A percentile compares a stretch with the other conserved stretches of the same genome.
These are phyloP conservation scores for Plasmodium gaboni DNA, from an alignment of 169 alveolate genomes.

Conservation along the genomic window DNA sequence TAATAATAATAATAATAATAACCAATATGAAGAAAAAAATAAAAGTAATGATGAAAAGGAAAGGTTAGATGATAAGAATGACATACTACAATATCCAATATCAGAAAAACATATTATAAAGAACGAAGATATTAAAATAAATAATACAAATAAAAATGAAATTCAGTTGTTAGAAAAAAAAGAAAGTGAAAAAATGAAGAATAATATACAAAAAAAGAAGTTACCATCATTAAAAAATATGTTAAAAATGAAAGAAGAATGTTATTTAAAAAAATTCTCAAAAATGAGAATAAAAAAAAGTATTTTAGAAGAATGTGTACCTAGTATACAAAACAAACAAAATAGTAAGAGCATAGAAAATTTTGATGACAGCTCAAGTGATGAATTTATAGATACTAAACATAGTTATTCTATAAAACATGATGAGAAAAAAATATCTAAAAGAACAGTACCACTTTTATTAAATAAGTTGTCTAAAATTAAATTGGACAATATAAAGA, in stretches of 20 bases:
- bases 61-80: not conserved
- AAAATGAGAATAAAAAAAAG: not conserved
- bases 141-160: not conserved
- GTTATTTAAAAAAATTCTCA: not conserved
- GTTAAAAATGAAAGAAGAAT: slow-evolving; percentile 1
- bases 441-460: not conserved
- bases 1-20: no score
- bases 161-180: slow-evolving; percentile 4
- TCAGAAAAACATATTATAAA: not conserved
- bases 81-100: not conserved
- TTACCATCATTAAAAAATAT: not conserved
- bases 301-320: no score
- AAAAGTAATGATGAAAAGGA: not conserved
- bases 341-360: not conserved
- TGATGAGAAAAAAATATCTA: not conserved
- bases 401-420: not conserved
- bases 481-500: slow-evolving; percentile 26
- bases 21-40: not conserved
- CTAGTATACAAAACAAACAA: not conserved
- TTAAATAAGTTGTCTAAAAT: slow-evolving; percentile 17
- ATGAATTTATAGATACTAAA: not conserved
- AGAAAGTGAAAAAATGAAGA: not conserved
- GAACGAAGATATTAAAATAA: not conserved
- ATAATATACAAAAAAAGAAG: not conserved
- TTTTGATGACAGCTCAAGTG: not conserved